These are phyloP conservation scores for Neoboletus brunneissimus DNA, from an alignment of 768 basidiomycete species.

Conservation along the genomic window DNA sequence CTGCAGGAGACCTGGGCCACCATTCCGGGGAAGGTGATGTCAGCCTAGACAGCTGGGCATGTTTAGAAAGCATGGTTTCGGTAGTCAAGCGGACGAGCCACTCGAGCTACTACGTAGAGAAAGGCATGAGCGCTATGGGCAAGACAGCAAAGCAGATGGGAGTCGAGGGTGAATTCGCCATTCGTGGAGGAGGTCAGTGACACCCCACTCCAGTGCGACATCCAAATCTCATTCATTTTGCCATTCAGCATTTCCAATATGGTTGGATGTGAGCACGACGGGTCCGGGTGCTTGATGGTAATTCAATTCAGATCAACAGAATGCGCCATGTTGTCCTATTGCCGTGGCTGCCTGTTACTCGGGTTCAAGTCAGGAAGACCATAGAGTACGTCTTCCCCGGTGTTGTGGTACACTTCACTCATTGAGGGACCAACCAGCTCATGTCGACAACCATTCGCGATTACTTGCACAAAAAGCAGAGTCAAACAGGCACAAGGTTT, in stretches of 20 bases:
- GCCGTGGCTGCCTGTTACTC: slow-evolving; percentile 77
- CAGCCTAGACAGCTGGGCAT: slow-evolving; percentile 77
- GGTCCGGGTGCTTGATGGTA: not conserved
- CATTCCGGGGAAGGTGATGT: slow-evolving; percentile 67
- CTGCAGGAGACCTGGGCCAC: slow-evolving; percentile 77
- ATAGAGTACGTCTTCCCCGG: slow-evolving; percentile 49
- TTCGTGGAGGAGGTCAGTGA: slow-evolving; percentile 74
- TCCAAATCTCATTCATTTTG: slow-evolving; percentile 2
- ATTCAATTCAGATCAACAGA: slow-evolving; percentile 40
- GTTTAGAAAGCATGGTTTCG: slow-evolving; percentile 74
- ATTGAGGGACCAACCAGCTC: slow-evolving; percentile 40
- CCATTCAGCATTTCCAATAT: slow-evolving; percentile 75
- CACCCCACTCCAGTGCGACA: not conserved
- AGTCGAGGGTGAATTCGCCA: slow-evolving; percentile 57
- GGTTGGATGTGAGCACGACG: slow-evolving; percentile 60
- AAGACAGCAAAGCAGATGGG: slow-evolving; percentile 74
- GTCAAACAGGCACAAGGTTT: slow-evolving; percentile 19
- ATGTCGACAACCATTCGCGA: slow-evolving; percentile 65
- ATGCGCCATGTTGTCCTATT: slow-evolving; percentile 80
- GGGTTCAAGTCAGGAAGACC: slow-evolving; percentile 78
- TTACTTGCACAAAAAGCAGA: slow-evolving; percentile 59
- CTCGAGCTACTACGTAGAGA: slow-evolving; percentile 83
- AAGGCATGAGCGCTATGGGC: slow-evolving; percentile 81
- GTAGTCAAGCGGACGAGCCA: slow-evolving; percentile 80
- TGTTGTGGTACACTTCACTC: not conserved